These are phyloP conservation scores for Plasmodium cynomolgi DNA, from an alignment of 169 alveolate genomes.

Conservation along the genomic window DNA sequence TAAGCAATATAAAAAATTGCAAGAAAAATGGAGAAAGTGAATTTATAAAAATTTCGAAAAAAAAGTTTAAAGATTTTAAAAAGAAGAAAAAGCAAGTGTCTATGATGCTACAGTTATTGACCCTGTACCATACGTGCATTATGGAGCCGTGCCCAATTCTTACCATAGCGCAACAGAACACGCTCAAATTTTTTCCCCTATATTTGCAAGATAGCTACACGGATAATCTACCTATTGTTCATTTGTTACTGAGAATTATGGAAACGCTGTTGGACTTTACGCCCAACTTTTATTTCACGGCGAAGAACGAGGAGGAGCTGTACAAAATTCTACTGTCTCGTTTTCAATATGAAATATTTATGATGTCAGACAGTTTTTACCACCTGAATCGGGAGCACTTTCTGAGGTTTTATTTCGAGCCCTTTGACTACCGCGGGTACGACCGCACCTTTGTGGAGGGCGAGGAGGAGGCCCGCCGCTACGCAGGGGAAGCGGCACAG, in stretches of 20 bases:
- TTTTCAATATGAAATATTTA: slow-evolving; percentile 82
- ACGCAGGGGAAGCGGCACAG: neutral
- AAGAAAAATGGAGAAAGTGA: slow-evolving; percentile 47
- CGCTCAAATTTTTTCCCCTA: slow-evolving; percentile 76
- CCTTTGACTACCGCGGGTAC: slow-evolving; percentile 26
- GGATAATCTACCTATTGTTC: slow-evolving; percentile 79
- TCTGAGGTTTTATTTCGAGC: slow-evolving; percentile 45
- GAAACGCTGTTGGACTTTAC: slow-evolving; percentile 84
- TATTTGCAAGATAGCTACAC: slow-evolving; percentile 81
- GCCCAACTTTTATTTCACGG: slow-evolving; percentile 78
- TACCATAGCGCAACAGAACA: slow-evolving; percentile 69
- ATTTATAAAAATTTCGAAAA: slow-evolving; percentile 47
- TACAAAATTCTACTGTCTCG: slow-evolving; percentile 80
- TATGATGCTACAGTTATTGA: slow-evolving; percentile 61
- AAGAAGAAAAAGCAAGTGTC: slow-evolving; percentile 54
- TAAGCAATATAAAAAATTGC: slow-evolving; percentile 59
- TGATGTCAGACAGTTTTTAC: slow-evolving; percentile 75
- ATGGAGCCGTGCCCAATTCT: slow-evolving; percentile 71
- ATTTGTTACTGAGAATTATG: slow-evolving; percentile 80
- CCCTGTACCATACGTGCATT: slow-evolving; percentile 65
- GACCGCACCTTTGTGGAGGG: slow-evolving; percentile 30
- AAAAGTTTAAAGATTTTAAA: slow-evolving; percentile 29
- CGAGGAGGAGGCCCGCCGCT: neutral
- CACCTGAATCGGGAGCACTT: slow-evolving; percentile 35
- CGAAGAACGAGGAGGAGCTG: slow-evolving; percentile 80